Percentiles rank a stretch among this genome's conserved stretches.
Conservation (phyloP, 1,284 basidiomycete genomes). For the Rhodofomes roseus region DNA sequence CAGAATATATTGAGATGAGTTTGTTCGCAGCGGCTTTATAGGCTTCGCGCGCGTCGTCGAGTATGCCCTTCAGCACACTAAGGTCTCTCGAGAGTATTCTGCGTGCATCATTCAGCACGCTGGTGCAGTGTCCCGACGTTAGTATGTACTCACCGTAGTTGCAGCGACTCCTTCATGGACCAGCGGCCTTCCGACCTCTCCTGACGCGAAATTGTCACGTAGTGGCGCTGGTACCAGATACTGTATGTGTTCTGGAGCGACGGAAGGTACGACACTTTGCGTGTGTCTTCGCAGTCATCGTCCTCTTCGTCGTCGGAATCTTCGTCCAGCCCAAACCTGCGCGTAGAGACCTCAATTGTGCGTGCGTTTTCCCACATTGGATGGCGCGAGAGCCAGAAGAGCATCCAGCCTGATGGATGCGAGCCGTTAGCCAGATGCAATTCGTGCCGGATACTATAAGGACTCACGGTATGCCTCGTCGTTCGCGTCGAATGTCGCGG, state of each 20-base stretch:
- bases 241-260: conserved; percentile 39
- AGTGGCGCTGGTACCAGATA: conserved; percentile 47
- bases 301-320: conserved; percentile 34
- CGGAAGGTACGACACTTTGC: conserved; percentile 47
- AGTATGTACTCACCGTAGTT: conserved; percentile 17
- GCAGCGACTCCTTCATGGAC: background rate
- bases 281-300: conserved; percentile 22
- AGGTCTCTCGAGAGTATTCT: background rate
- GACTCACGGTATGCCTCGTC: conserved; percentile 20
- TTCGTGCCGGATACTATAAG: too few relatives aligned
- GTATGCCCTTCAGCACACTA: background rate
- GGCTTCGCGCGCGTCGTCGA: background rate
- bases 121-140: too few relatives aligned
- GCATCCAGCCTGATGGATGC: conserved; percentile 16
- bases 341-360: conserved; percentile 49
- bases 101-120: background rate
- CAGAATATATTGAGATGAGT: conserved; percentile 12
- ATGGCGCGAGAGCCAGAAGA: conserved; percentile 32
- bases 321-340: conserved; percentile 15
- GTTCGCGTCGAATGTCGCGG: conserved; percentile 27
- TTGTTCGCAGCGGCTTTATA: conserved; percentile 12
- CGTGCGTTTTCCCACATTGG: conserved; percentile 37
- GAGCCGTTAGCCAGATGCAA: too few relatives aligned
- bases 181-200: background rate
- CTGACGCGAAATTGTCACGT: conserved; percentile 14